Conservation (phyloP, 805 yeast species). For the Sungouiella thailandica region DNA sequence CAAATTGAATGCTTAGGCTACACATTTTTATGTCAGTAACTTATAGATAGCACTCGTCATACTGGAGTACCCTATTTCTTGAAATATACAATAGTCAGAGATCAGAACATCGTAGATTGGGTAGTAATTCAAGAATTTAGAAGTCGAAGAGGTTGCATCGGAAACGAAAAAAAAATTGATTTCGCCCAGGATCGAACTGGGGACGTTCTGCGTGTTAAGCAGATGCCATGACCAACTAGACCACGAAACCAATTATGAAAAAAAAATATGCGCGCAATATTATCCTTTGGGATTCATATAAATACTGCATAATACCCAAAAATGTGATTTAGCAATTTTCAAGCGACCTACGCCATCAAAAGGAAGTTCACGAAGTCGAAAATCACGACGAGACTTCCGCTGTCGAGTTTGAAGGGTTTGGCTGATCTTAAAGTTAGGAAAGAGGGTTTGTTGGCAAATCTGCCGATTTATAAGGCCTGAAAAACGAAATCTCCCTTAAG, state of each 20-base stretch:
- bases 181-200: conserved; percentile 99
- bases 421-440: no score
- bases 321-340: no score
- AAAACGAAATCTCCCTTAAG: no score
- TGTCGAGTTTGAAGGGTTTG: no score
- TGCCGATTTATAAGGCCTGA: no score
- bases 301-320: no score
- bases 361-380: no score
- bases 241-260: conserved; percentile 49
- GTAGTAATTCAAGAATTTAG: not conserved
- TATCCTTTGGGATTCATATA: no score
- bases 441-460: no score
- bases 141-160: not conserved
- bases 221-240: conserved; percentile 99
- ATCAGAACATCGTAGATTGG: no score
- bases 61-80: not conserved
- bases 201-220: conserved; percentile 99
- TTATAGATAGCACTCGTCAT: conserved; percentile 2
- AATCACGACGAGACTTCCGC: no score
- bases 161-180: conserved; percentile 46
- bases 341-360: no score
- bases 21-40: not conserved
- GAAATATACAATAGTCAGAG: conserved; percentile 1
- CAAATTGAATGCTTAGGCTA: conserved; percentile 43
- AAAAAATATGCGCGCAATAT: not conserved